A percentile compares a stretch with the other conserved stretches of the same genome.
These are phyloP conservation scores for Diaporthe velutina DNA, from an alignment of 2,329 filamentous ascomycete genomes.

Conservation along the genomic window DNA sequence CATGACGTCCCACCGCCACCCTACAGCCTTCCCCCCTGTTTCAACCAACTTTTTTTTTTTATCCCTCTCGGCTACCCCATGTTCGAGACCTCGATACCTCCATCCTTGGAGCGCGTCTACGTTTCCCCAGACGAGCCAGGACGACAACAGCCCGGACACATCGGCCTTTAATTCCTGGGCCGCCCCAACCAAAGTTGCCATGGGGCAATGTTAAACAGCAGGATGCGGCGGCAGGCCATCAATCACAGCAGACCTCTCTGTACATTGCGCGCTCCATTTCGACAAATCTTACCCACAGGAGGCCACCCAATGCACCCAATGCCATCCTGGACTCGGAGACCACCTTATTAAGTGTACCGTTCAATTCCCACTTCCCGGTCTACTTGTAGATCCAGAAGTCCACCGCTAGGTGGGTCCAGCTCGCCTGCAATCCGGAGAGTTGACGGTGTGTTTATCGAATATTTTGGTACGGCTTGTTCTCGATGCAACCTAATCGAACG, in stretches of 20 bases:
- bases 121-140: conserved; percentile 18
- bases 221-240: conserved; percentile 11
- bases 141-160: conserved; percentile 2
- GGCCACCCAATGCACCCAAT: too few relatives aligned
- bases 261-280: not conserved
- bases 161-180: not conserved
- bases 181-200: not conserved
- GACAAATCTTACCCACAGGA: conserved; percentile 6
- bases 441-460: conserved; percentile 3
- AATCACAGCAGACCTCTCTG: not conserved
- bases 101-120: not conserved
- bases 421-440: conserved; percentile 19
- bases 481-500: not conserved
- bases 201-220: not conserved
- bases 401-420: conserved; percentile 12
- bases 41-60: conserved; percentile 11
- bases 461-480: conserved; percentile 9
- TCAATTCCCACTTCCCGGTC: conserved; percentile 2
- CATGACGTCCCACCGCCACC: conserved; percentile 30
- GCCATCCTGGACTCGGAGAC: not conserved
- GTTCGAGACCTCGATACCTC: not conserved
- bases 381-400: not conserved
- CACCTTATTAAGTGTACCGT: conserved; percentile 26
- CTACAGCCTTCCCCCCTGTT: conserved; percentile 20
- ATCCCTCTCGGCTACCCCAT: conserved; percentile 24